phyloP scores from a whole-genome alignment of 2,329 filamentous ascomycete species.

The Aspergillus pseudoviridinutans region DNA sequence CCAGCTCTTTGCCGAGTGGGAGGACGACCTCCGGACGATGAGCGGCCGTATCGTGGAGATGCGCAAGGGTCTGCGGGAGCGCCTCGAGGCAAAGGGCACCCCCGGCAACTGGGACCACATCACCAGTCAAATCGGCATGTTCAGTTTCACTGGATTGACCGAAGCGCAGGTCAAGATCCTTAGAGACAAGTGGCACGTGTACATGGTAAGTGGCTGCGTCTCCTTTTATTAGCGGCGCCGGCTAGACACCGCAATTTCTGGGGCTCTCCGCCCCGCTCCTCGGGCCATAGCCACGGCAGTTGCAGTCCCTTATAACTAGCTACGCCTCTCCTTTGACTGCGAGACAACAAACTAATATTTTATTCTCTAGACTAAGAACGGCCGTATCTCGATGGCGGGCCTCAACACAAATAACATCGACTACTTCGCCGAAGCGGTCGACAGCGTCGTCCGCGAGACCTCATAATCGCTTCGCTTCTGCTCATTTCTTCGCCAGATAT shows the following conservation, averaged over 20 bases:
- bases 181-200: constrained; percentile 48
- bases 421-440: constrained; percentile 85
- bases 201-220: constrained; percentile 38
- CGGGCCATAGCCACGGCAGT: neutral
- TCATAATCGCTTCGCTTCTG: constrained; percentile 14
- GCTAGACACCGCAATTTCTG: neutral
- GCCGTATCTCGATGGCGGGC: constrained; percentile 97
- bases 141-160: constrained; percentile 67
- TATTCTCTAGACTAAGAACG: constrained; percentile 72
- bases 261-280: neutral
- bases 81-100: constrained; percentile 79
- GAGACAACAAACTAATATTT: constrained; percentile 3
- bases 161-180: constrained; percentile 46
- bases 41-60: constrained; percentile 91
- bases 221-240: neutral
- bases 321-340: neutral
- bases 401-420: constrained; percentile 88
- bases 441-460: constrained; percentile 65
- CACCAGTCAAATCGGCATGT: constrained; percentile 99
- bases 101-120: constrained; percentile 96
- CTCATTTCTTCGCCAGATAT: constrained; percentile 6
- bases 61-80: constrained; percentile 71
- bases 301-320: neutral
- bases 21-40: constrained; percentile 88
- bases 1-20: constrained; percentile 82